Percentiles rank a stretch among this genome's conserved stretches.
These are phyloP conservation scores for Gossypium rotundifolium DNA, from an alignment of 345 rosid species.

Conservation along the genomic window DNA sequence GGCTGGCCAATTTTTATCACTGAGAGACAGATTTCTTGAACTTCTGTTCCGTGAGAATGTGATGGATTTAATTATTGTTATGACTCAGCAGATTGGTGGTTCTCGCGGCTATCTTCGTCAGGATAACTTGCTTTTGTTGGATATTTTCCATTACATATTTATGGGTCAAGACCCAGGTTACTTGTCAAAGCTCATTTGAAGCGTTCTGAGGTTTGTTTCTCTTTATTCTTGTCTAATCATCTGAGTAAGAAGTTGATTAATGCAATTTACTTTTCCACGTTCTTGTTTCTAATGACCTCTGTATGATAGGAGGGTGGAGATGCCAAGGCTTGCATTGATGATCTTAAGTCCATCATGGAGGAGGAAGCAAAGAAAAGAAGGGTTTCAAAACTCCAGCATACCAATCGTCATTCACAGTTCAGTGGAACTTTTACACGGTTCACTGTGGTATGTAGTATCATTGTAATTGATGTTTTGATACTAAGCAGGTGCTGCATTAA, in stretches of 20 bases:
- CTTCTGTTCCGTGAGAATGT: slow-evolving; percentile 73
- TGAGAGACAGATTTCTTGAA: slow-evolving; percentile 73
- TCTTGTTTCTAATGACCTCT: slow-evolving; percentile 1
- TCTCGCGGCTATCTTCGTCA: slow-evolving; percentile 53
- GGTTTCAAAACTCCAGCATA: slow-evolving; percentile 42
- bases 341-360: slow-evolving; percentile 68
- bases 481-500: neutral
- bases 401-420: slow-evolving; percentile 67
- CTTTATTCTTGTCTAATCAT: slow-evolving; percentile 11
- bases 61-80: slow-evolving; percentile 64
- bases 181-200: slow-evolving; percentile 47
- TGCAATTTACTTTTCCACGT: neutral
- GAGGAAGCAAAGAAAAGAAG: slow-evolving; percentile 61
- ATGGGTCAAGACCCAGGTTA: slow-evolving; percentile 69
- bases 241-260: slow-evolving; percentile 7
- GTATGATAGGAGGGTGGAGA: slow-evolving; percentile 38
- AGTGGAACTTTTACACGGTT: slow-evolving; percentile 79
- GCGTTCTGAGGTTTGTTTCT: slow-evolving; percentile 35
- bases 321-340: slow-evolving; percentile 41
- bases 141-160: slow-evolving; percentile 64
- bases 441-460: slow-evolving; percentile 51
- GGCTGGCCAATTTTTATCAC: slow-evolving; percentile 57
- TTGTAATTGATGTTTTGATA: slow-evolving; percentile 4
- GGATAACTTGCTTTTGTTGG: slow-evolving; percentile 78
- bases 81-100: slow-evolving; percentile 62